Evolutionary conservation across 805 yeast species (phyloP), one percentile per base, ranked within the genome.

Genomic region (Suhomyces pyralidae): DNA sequence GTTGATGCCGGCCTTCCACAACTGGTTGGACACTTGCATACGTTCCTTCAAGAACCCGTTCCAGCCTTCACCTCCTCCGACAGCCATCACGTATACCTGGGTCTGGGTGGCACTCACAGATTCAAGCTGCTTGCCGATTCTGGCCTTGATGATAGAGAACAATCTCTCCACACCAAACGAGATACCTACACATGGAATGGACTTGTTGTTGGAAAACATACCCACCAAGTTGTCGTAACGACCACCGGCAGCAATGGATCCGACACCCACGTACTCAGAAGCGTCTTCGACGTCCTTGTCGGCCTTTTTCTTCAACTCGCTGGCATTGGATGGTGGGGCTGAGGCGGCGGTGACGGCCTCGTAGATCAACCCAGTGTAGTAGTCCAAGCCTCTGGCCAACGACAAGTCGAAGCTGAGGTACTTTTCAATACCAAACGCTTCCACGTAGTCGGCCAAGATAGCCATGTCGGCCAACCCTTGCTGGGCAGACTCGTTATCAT

Each of bases 171-270:
- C 93, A 65, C 99, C 99, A 64, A 94, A 94, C 2, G 99, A 94
- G 51, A 93, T 78, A 69, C 99, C 99, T 51, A 94, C 96, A 77
- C 99, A 94, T 25, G 99, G 99, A 65, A 94, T 91, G 20, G 92
- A 86, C 72, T 89, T 90, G 60, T 94, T 91, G 60, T 85, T 85
- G 43, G 96, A 85, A 69, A 94, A 94, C 99, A 94, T 94, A 61
- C 97, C 97, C 38, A 94, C 98, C 55, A 94, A 81, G 63, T 88
- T 87, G 71, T 94, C 99, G 71, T 94, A 94, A 71, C 99, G 89
- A 58, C 99, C 99, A 74, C 99, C 99, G 48, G 97, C 99, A 49
- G 97, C 97, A 64, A 94, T 91, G 5, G 99, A 94, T 34, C 99
- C 99, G 43, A 93, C 97, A 61, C 99, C 99, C 51, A 94, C 98